A percentile compares a stretch with the other conserved stretches of the same genome.
These are phyloP conservation scores for Phoma sp. DNA, from an alignment of 2,329 filamentous ascomycete genomes.

Conservation along the genomic window DNA sequence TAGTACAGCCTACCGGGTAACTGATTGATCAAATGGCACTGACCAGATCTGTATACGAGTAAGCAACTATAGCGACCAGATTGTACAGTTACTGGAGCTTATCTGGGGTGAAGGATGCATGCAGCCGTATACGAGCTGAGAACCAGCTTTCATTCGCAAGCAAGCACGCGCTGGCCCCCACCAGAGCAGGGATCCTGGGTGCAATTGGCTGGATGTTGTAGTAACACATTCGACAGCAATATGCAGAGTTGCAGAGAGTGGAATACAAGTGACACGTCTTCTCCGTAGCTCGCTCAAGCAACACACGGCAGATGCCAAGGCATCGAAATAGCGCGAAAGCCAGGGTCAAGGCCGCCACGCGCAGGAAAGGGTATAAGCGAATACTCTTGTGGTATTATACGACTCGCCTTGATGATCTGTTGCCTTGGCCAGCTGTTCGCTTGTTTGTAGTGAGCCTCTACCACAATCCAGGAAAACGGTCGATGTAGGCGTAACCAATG, in stretches of 20 bases:
- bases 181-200: background rate
- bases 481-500: background rate
- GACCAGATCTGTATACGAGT: background rate
- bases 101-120: background rate
- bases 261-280: background rate
- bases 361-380: background rate
- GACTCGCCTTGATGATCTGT: too few species aligned
- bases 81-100: background rate
- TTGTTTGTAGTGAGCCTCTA: background rate
- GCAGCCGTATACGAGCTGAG: background rate
- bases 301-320: background rate
- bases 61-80: background rate
- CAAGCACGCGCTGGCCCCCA: conserved; percentile 4
- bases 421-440: too few species aligned
- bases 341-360: background rate
- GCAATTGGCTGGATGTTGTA: background rate
- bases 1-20: too few species aligned
- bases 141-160: background rate
- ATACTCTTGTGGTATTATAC: too few species aligned
- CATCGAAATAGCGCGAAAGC: background rate
- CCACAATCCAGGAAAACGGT: conserved; percentile 11
- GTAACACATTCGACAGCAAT: background rate
- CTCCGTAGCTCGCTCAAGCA: background rate
- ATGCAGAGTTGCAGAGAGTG: background rate
- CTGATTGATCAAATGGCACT: too few species aligned